Percentiles rank a stretch among this genome's conserved stretches.
phyloP scores from a whole-genome alignment of 2,329 filamentous ascomycete genomes.

The Aspergillus tamarii region DNA sequence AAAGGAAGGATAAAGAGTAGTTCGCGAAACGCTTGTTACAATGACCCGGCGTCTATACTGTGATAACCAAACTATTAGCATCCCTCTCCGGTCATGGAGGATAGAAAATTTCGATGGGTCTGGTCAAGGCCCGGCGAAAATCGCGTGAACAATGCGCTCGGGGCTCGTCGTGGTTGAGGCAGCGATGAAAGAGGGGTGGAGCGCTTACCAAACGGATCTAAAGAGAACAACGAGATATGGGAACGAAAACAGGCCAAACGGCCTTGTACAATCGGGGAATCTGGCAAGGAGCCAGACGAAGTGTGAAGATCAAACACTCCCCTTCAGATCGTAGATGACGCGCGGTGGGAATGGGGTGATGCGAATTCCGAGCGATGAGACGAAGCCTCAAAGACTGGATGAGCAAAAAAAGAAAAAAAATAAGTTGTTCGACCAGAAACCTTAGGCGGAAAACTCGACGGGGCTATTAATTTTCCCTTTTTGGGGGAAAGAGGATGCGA shows the following conservation, averaged over 20 bases:
- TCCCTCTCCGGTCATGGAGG: constrained; percentile 7
- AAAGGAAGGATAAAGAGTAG: constrained; percentile 31
- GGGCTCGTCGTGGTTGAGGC: constrained; percentile 9
- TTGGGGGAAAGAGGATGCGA: background rate
- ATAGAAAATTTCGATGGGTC: constrained; percentile 12
- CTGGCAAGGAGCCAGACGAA: constrained; percentile 32
- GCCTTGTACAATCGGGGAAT: constrained; percentile 30
- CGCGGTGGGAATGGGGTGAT: constrained; percentile 22
- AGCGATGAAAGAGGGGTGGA: constrained; percentile 15
- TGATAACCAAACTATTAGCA: constrained; percentile 19
- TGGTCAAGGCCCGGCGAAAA: constrained; percentile 3
- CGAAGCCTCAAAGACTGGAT: constrained; percentile 1
- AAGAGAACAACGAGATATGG: constrained; percentile 28
- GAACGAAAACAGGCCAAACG: constrained; percentile 32
- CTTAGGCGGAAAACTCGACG: constrained; percentile 1
- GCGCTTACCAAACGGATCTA: constrained; percentile 35
- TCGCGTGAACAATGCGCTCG: constrained; percentile 26
- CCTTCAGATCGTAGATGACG: constrained; percentile 22
- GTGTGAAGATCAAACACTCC: constrained; percentile 24
- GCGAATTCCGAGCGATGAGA: constrained; percentile 20
- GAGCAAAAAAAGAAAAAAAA: background rate
- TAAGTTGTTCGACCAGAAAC: background rate
- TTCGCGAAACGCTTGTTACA: constrained; percentile 34
- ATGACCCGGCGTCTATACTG: constrained; percentile 41
- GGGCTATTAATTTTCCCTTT: background rate